A percentile compares a stretch with the other conserved stretches of the same genome.
These are phyloP conservation scores for Mucor lusitanicus DNA, from an alignment of 371 early-diverging fungal genomes.

Conservation along the genomic window DNA sequence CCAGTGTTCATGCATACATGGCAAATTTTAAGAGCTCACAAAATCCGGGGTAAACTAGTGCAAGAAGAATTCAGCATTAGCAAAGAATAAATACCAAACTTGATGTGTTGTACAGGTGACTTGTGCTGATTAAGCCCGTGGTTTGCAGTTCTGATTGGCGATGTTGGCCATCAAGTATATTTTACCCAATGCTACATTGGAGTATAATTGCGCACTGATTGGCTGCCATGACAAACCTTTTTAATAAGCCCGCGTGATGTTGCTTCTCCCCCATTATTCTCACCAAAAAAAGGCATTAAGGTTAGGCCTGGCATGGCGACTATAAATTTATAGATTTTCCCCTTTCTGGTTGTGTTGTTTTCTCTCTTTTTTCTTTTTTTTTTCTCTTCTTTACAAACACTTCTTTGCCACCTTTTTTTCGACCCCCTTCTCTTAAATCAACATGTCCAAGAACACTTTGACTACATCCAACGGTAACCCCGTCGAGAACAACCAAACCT, in stretches of 20 bases:
- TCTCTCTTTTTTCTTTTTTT: background rate
- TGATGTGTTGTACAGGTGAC: background rate
- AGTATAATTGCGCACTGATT: constrained; percentile 21
- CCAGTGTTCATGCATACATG: background rate
- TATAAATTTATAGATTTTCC: background rate
- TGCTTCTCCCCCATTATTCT: background rate
- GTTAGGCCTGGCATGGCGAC: background rate
- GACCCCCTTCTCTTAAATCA: constrained; percentile 6
- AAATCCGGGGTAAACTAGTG: background rate
- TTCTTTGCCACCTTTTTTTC: constrained; percentile 7
- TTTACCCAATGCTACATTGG: background rate
- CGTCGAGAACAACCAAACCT: constrained; percentile 70
- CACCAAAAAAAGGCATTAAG: background rate
- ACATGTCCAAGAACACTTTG: constrained; percentile 29
- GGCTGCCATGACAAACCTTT: constrained; percentile 12
- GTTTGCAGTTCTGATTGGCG: background rate
- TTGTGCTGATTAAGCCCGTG: constrained; percentile 9
- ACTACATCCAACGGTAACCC: constrained; percentile 68
- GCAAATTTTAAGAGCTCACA: background rate
- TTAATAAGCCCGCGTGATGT: constrained; percentile 7
- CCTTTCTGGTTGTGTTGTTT: background rate
- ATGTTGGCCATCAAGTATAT: background rate
- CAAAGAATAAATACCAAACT: background rate
- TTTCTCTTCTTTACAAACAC: constrained; percentile 1
- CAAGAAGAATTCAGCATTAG: background rate